Evolutionary conservation across 2,329 filamentous ascomycete genomes (phyloP).

Genomic region (Claviceps africana): DNA sequence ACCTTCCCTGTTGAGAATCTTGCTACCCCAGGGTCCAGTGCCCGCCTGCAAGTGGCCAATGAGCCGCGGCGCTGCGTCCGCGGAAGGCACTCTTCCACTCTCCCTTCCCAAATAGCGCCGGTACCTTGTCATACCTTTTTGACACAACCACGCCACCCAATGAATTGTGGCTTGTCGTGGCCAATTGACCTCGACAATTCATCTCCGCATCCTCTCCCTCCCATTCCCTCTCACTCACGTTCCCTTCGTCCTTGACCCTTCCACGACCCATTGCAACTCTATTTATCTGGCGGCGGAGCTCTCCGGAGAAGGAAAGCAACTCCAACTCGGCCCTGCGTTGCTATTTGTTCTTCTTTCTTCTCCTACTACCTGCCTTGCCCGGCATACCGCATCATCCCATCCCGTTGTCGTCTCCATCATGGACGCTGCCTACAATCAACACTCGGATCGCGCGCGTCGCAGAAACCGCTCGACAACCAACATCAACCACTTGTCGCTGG

Average conservation of each 20-base stretch:
- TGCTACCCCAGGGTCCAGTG: too few relatives aligned
- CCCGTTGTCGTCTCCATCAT: slow-evolving; percentile 15
- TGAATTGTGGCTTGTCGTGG: too few relatives aligned
- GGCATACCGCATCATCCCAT: background rate
- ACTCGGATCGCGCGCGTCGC: slow-evolving; percentile 40
- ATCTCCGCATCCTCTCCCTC: background rate
- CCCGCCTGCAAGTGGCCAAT: background rate
- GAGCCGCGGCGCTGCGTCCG: background rate
- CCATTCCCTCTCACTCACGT: background rate
- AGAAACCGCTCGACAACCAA: slow-evolving; percentile 46
- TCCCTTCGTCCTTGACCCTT: background rate
- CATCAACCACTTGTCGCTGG: slow-evolving; percentile 46
- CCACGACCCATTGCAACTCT: background rate
- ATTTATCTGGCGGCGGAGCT: background rate
- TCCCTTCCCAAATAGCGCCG: too few relatives aligned
- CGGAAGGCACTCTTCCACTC: too few relatives aligned
- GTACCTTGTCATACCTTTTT: too few relatives aligned
- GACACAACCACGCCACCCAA: too few relatives aligned
- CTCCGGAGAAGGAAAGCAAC: background rate
- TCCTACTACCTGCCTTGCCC: background rate
- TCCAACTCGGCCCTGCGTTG: background rate
- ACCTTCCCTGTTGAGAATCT: too few relatives aligned
- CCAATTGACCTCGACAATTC: background rate
- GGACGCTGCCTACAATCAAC: slow-evolving; percentile 49
- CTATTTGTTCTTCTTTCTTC: too few relatives aligned